phyloP scores from a whole-genome alignment of 768 basidiomycete species.

The Sistotremastrum niveocremeum region DNA sequence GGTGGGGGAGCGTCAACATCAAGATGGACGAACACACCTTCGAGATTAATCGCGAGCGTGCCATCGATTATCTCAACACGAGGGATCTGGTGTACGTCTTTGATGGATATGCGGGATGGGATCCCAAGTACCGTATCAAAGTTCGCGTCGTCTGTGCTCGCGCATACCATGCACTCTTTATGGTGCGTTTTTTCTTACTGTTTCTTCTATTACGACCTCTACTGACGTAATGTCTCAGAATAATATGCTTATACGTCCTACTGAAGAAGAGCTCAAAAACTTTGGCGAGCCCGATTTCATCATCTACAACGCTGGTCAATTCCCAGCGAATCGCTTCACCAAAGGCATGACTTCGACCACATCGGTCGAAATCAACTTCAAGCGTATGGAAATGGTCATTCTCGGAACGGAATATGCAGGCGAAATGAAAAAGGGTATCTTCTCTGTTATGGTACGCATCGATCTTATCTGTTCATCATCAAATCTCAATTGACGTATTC shows the following conservation, averaged over 20 bases:
- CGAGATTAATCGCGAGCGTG: conserved; percentile 97
- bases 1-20: conserved; percentile 99
- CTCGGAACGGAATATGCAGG: conserved; percentile 96
- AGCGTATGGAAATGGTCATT: conserved; percentile 99
- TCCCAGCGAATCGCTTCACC: conserved; percentile 99
- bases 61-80: conserved; percentile 98
- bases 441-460: conserved; percentile 79
- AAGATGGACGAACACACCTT: conserved; percentile 99
- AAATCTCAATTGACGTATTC: conserved; percentile 6
- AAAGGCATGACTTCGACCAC: conserved; percentile 99
- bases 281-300: conserved; percentile 99
- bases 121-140: conserved; percentile 98
- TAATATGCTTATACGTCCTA: conserved; percentile 99
- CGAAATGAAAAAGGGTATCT: conserved; percentile 99
- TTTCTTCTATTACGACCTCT: conserved; percentile 2
- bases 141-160: conserved; percentile 98
- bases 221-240: conserved; percentile 36
- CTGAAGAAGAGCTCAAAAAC: conserved; percentile 80
- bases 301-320: conserved; percentile 99
- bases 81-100: conserved; percentile 98
- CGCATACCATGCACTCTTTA: conserved; percentile 97
- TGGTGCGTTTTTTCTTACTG: conserved; percentile 44
- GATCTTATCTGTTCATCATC: background rate
- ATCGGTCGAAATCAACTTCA: conserved; percentile 99
- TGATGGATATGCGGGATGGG: conserved; percentile 94